Evolutionary conservation across 169 alveolate species (phyloP).

Genomic region (Perkinsus olseni): DNA sequence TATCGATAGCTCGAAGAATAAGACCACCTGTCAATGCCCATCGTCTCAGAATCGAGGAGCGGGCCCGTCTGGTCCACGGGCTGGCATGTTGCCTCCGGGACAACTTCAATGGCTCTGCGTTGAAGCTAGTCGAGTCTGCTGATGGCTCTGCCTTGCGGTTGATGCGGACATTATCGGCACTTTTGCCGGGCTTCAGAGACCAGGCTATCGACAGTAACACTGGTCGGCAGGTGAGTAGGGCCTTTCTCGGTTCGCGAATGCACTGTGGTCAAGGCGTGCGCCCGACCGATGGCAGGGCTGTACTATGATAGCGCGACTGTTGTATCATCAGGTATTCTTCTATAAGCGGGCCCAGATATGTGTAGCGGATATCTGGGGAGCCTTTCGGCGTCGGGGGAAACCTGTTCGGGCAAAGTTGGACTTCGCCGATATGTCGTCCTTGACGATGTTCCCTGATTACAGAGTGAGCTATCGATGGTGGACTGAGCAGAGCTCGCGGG

Average conservation of each 20-base stretch:
- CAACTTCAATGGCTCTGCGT: not conserved
- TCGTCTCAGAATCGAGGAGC: not conserved
- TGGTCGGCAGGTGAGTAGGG: not conserved
- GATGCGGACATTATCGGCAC: slow-evolving; percentile 33
- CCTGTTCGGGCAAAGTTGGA: slow-evolving; percentile 9
- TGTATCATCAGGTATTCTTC: slow-evolving; percentile 56
- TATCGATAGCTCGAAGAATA: no score
- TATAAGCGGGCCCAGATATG: slow-evolving; percentile 71
- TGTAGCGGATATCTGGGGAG: slow-evolving; percentile 62
- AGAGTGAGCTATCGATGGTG: slow-evolving; percentile 14
- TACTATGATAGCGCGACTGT: no score
- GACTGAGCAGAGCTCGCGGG: no score
- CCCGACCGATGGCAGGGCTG: no score
- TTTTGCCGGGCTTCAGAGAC: slow-evolving; percentile 65
- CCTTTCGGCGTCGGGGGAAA: slow-evolving; percentile 41
- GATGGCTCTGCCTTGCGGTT: slow-evolving; percentile 10
- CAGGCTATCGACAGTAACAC: slow-evolving; percentile 46
- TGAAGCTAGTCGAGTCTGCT: not conserved
- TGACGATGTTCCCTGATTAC: slow-evolving; percentile 80
- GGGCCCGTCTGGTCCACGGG: not conserved
- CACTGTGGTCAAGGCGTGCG: slow-evolving; percentile 50
- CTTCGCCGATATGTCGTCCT: slow-evolving; percentile 47
- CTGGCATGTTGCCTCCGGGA: not conserved
- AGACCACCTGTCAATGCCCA: no score
- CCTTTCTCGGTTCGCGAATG: not conserved